Percentiles rank a stretch among this genome's conserved stretches.
These are phyloP conservation scores for Onygenales sp. DNA, from an alignment of 2,329 filamentous ascomycete genomes.

Conservation along the genomic window DNA sequence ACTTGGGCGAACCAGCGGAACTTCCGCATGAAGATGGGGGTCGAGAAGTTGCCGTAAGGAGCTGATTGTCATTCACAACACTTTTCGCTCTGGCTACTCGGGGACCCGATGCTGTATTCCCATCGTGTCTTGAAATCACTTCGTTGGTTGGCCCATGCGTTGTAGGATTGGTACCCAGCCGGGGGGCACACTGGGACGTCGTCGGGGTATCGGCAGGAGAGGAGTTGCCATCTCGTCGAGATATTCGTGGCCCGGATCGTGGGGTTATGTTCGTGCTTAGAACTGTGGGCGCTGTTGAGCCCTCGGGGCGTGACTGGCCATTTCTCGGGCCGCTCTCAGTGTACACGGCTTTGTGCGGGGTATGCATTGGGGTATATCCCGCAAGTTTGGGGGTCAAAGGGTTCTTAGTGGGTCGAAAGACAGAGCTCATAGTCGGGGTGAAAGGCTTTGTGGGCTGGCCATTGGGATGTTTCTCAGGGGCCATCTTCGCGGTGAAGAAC, in stretches of 20 bases:
- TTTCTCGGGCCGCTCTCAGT: slow-evolving; percentile 23
- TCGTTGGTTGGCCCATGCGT: slow-evolving; percentile 5
- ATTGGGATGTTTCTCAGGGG: slow-evolving; percentile 45
- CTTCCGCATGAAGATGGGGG: slow-evolving; percentile 27
- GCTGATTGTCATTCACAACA: slow-evolving; percentile 25
- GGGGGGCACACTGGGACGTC: slow-evolving; percentile 18
- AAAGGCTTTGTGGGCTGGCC: slow-evolving; percentile 47
- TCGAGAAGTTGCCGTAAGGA: slow-evolving; percentile 17
- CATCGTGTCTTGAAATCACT: slow-evolving; percentile 20
- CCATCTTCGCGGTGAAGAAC: slow-evolving; percentile 26
- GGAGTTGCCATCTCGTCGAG: slow-evolving; percentile 58
- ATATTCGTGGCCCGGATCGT: slow-evolving; percentile 64
- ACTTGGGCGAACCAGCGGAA: slow-evolving; percentile 48
- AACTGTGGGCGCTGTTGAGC: slow-evolving; percentile 45
- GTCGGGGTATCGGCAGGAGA: slow-evolving; percentile 51
- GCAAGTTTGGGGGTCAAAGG: slow-evolving; percentile 53
- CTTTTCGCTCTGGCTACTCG: slow-evolving; percentile 29
- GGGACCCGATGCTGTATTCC: slow-evolving; percentile 20
- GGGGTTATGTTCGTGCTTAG: slow-evolving; percentile 66
- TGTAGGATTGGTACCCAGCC: slow-evolving; percentile 10
- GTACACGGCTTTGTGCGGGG: slow-evolving; percentile 24
- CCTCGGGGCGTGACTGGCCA: slow-evolving; percentile 36
- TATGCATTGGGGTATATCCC: slow-evolving; percentile 18
- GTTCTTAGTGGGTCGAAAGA: slow-evolving; percentile 44
- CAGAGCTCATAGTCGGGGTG: slow-evolving; percentile 59